Evolutionary conservation across 768 basidiomycete species (phyloP).

Genomic region (Tricholoma furcatifolium): DNA sequence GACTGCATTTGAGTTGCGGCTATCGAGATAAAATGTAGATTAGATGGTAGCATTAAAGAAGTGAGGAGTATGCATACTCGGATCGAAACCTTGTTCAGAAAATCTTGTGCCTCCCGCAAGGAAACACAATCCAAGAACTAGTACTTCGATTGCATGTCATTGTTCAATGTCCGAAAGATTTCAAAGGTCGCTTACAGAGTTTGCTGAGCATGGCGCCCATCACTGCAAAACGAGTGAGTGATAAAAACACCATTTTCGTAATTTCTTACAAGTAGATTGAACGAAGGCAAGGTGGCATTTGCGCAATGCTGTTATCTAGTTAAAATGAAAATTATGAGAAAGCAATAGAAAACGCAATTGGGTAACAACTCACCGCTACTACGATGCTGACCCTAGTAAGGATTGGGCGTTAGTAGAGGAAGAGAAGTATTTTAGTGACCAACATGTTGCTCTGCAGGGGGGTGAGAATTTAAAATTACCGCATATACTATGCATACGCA

Average conservation of each 20-base stretch:
- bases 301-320: constrained; percentile 73
- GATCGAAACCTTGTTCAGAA: constrained; percentile 76
- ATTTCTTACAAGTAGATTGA: constrained; percentile 63
- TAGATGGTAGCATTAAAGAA: background rate
- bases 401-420: constrained; percentile 1
- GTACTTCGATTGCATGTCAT: constrained; percentile 42
- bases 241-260: background rate
- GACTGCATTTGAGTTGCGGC: constrained; percentile 75
- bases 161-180: constrained; percentile 1
- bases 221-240: constrained; percentile 39
- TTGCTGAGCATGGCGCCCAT: constrained; percentile 84
- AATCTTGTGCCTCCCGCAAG: constrained; percentile 78
- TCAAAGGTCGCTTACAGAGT: constrained; percentile 40
- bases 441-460: constrained; percentile 63
- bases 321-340: background rate
- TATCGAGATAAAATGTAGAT: constrained; percentile 21
- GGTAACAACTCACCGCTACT: constrained; percentile 57
- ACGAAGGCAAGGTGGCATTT: constrained; percentile 82
- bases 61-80: constrained; percentile 47
- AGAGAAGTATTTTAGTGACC: constrained; percentile 26
- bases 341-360: background rate
- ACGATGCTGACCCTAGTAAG: constrained; percentile 56
- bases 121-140: constrained; percentile 84
- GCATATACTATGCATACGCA: constrained; percentile 28
- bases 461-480: constrained; percentile 1